These are phyloP conservation scores for Aspergillus sp. DNA, from an alignment of 2,329 filamentous ascomycete species.

Conservation along the genomic window DNA sequence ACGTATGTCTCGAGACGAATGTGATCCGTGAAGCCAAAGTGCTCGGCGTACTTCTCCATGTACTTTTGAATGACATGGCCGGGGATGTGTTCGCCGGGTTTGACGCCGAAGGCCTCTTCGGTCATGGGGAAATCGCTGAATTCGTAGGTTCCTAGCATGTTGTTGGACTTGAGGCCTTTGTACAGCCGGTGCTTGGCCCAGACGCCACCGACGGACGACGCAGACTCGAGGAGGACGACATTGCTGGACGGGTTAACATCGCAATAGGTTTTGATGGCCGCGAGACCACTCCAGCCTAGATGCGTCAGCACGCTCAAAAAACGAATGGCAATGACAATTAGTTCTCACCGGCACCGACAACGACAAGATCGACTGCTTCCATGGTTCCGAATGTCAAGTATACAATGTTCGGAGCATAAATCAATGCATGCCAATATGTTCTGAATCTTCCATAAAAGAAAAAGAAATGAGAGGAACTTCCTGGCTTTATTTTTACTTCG, in stretches of 20 bases:
- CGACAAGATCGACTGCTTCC: conserved; percentile 23
- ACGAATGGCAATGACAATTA: background rate
- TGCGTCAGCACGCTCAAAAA: conserved; percentile 18
- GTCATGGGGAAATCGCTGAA: conserved; percentile 68
- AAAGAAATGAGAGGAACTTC: background rate
- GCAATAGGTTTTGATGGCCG: conserved; percentile 55
- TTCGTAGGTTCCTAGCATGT: conserved; percentile 65
- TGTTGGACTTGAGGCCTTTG: conserved; percentile 65
- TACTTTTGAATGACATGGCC: conserved; percentile 52
- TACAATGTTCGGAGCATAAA: background rate
- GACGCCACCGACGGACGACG: conserved; percentile 56
- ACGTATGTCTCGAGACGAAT: conserved; percentile 50
- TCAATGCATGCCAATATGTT: background rate
- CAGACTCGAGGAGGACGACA: conserved; percentile 53
- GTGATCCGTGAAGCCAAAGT: conserved; percentile 44
- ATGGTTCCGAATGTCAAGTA: conserved; percentile 7
- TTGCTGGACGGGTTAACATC: conserved; percentile 52
- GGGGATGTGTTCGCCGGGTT: conserved; percentile 52
- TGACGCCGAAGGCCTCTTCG: conserved; percentile 43
- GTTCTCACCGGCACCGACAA: conserved; percentile 23
- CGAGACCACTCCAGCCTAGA: conserved; percentile 51
- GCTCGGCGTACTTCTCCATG: conserved; percentile 48
- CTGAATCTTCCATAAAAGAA: background rate
- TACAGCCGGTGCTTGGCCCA: conserved; percentile 63
- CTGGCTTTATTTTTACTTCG: background rate